Percentiles rank a stretch among this genome's conserved stretches.
phyloP scores from a whole-genome alignment of 495 filamentous ascomycete species.

The Aspergillus homomorphus region DNA sequence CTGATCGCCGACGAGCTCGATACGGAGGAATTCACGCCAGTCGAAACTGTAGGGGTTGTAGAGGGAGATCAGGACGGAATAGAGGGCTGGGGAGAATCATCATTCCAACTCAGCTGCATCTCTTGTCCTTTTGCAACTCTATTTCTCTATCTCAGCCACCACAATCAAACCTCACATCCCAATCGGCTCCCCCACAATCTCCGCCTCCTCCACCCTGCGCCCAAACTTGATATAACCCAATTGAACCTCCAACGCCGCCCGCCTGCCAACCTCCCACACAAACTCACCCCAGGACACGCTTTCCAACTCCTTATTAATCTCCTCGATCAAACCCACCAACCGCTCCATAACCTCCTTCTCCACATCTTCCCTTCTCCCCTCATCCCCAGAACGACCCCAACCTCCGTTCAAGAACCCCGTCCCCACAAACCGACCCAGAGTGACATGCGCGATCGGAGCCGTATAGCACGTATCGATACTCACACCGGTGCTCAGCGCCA shows the following conservation, averaged over 20 bases:
- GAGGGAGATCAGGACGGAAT: constrained; percentile 41
- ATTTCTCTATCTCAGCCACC: background rate
- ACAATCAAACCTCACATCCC: background rate
- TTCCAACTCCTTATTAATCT: constrained; percentile 6
- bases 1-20: constrained; percentile 29
- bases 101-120: too few relatives aligned
- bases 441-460: constrained; percentile 11
- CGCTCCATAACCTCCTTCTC: background rate
- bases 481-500: constrained; percentile 5
- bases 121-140: too few relatives aligned
- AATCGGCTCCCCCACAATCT: constrained; percentile 2
- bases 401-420: constrained; percentile 1
- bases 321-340: constrained; percentile 2
- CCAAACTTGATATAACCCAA: constrained; percentile 9
- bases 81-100: constrained; percentile 37
- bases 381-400: background rate
- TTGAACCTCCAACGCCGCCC: constrained; percentile 8
- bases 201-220: background rate
- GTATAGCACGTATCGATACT: constrained; percentile 12
- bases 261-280: background rate
- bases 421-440: constrained; percentile 6
- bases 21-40: constrained; percentile 48
- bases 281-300: background rate
- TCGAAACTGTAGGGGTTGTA: constrained; percentile 47
- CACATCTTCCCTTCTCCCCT: background rate